phyloP scores from a whole-genome alignment of 31 red algal species.

The Endocladia muricata region DNA sequence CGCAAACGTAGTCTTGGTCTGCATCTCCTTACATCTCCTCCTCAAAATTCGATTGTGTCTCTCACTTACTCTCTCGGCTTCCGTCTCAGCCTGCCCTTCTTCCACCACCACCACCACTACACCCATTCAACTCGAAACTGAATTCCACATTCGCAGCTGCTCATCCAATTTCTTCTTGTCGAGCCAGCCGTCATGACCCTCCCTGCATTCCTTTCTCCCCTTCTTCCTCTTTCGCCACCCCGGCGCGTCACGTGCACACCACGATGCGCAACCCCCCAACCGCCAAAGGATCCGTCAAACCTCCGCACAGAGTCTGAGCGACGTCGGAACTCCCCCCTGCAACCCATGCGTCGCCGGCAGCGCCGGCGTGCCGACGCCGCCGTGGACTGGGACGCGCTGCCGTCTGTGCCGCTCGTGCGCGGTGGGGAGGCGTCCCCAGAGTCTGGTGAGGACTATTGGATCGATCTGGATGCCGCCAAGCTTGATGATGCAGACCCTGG shows the following conservation, averaged over 20 bases:
- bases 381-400: conserved; percentile 73
- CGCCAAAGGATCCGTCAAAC: conserved; percentile 58
- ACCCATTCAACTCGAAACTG: too few relatives aligned
- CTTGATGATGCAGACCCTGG: conserved; percentile 5
- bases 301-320: conserved; percentile 79
- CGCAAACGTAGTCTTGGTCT: too few relatives aligned
- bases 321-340: conserved; percentile 69
- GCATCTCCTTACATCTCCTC: too few relatives aligned
- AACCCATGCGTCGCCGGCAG: conserved; percentile 56
- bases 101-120: too few relatives aligned
- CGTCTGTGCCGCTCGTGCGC: conserved; percentile 66
- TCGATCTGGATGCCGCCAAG: conserved; percentile 42
- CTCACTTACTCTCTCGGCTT: too few relatives aligned
- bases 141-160: too few relatives aligned
- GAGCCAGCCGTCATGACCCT: too few relatives aligned
- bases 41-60: too few relatives aligned
- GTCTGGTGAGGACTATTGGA: conserved; percentile 74
- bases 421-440: conserved; percentile 32
- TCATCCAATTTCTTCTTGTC: too few relatives aligned
- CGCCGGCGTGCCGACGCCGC: conserved; percentile 35
- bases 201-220: neutral
- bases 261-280: conserved; percentile 7
- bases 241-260: neutral
- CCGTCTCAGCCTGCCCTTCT: too few relatives aligned
- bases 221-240: neutral